These are phyloP conservation scores for Coprinellus micaceus DNA, from an alignment of 768 basidiomycete species.

Conservation along the genomic window DNA sequence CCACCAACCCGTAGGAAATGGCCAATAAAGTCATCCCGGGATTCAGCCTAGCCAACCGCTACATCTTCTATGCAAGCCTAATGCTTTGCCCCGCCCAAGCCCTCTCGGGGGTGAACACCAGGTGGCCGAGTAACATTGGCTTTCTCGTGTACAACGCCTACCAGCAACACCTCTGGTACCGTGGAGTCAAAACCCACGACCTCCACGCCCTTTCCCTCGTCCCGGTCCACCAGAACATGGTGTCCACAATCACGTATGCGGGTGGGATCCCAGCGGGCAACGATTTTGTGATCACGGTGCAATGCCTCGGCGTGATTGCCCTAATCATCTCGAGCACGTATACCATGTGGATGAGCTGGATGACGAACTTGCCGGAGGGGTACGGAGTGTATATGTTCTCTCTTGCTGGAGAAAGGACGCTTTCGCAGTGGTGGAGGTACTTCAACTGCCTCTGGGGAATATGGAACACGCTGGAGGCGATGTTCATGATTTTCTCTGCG, in stretches of 20 bases:
- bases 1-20: too few species aligned
- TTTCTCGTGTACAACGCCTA: slow-evolving; percentile 12
- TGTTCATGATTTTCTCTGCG: too few species aligned
- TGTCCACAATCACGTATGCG: too few species aligned
- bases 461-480: too few species aligned
- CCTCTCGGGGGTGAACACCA: not conserved
- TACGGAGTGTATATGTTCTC: slow-evolving; percentile 8
- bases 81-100: slow-evolving; percentile 10
- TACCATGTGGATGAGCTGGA: slow-evolving; percentile 9
- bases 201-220: not conserved
- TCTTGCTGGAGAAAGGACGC: slow-evolving; percentile 6
- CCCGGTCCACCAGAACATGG: too few species aligned
- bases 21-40: too few species aligned
- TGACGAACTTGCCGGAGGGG: slow-evolving; percentile 11
- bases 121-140: slow-evolving; percentile 7
- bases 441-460: too few species aligned
- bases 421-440: too few species aligned
- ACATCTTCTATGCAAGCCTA: slow-evolving; percentile 10
- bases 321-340: slow-evolving; percentile 9
- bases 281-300: too few species aligned
- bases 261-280: too few species aligned
- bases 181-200: slow-evolving; percentile 1
- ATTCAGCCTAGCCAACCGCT: slow-evolving; percentile 11
- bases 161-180: slow-evolving; percentile 11
- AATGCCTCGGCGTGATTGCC: slow-evolving; percentile 5